These are phyloP conservation scores for Neurospora africana DNA, from an alignment of 495 filamentous ascomycete species.

Conservation along the genomic window DNA sequence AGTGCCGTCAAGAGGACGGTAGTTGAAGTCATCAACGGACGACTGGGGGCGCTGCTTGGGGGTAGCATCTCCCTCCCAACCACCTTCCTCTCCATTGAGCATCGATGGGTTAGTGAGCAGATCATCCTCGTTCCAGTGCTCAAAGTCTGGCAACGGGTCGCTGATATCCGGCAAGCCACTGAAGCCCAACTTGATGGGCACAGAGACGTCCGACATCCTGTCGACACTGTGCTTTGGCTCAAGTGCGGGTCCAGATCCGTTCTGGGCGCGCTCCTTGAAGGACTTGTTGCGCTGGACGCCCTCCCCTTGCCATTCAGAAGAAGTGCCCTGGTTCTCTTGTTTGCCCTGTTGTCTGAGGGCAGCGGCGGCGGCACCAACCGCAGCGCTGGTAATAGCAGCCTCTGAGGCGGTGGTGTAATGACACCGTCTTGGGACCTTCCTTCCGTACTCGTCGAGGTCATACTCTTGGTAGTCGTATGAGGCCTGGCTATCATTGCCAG, in stretches of 20 bases:
- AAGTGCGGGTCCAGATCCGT: slow-evolving; percentile 38
- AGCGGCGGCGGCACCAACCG: slow-evolving; percentile 38
- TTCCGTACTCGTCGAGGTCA: slow-evolving; percentile 44
- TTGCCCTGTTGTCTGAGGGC: slow-evolving; percentile 31
- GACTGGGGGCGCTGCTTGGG: slow-evolving; percentile 25
- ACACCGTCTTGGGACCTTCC: slow-evolving; percentile 34
- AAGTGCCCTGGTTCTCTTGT: slow-evolving; percentile 15
- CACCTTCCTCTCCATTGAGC: slow-evolving; percentile 25
- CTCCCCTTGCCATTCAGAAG: slow-evolving; percentile 17
- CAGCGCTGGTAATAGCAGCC: slow-evolving; percentile 40
- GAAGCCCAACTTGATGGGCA: slow-evolving; percentile 46
- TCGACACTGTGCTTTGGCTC: slow-evolving; percentile 74
- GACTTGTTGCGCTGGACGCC: slow-evolving; percentile 39
- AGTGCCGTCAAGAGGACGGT: slow-evolving; percentile 17
- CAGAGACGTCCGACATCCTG: slow-evolving; percentile 45
- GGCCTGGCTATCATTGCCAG: slow-evolving; percentile 20
- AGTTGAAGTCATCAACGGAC: slow-evolving; percentile 27
- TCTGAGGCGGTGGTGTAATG: slow-evolving; percentile 39
- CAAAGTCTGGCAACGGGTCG: slow-evolving; percentile 60
- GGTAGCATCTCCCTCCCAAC: slow-evolving; percentile 25
- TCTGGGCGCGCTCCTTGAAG: slow-evolving; percentile 45
- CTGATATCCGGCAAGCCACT: slow-evolving; percentile 52
- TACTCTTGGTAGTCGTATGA: slow-evolving; percentile 30
- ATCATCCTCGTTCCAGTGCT: slow-evolving; percentile 50
- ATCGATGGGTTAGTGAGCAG: slow-evolving; percentile 32